These are phyloP conservation scores for Dendrobium catenatum DNA, from an alignment of 106 monocot species.

Conservation along the genomic window DNA sequence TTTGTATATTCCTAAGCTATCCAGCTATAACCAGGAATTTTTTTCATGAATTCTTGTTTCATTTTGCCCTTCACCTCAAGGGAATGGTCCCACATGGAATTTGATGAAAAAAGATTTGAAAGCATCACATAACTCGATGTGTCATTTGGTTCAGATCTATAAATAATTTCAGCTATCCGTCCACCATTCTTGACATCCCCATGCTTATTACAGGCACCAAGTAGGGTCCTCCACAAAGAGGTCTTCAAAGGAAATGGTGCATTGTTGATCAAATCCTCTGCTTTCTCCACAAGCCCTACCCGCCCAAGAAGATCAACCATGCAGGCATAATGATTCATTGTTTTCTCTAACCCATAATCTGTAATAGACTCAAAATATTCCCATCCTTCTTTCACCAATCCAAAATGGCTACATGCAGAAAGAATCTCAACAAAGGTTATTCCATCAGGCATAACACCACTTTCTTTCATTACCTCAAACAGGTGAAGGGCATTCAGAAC, in stretches of 20 bases:
- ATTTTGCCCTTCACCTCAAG: slow-evolving; percentile 22
- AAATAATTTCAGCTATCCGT: slow-evolving; percentile 12
- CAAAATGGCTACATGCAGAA: slow-evolving; percentile 32
- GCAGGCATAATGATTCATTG: slow-evolving; percentile 25
- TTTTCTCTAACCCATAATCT: slow-evolving; percentile 16
- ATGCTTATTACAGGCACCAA: slow-evolving; percentile 22
- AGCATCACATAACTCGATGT: slow-evolving; percentile 21
- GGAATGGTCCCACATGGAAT: slow-evolving; percentile 21
- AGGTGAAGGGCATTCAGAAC: slow-evolving; percentile 10
- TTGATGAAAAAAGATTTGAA: slow-evolving; percentile 22
- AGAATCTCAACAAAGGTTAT: slow-evolving; percentile 24
- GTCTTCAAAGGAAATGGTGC: slow-evolving; percentile 14
- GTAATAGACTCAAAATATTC: slow-evolving; percentile 17
- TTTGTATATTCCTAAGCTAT: slow-evolving; percentile 4
- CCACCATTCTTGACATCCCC: slow-evolving; percentile 16
- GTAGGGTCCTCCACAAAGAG: slow-evolving; percentile 21
- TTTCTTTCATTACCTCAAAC: slow-evolving; percentile 16
- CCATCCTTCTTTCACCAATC: slow-evolving; percentile 26
- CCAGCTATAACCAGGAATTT: slow-evolving; percentile 27
- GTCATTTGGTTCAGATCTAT: slow-evolving; percentile 15
- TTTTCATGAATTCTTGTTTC: slow-evolving; percentile 7
- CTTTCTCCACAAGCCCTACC: slow-evolving; percentile 20
- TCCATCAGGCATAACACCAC: slow-evolving; percentile 13
- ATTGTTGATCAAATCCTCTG: slow-evolving; percentile 19
- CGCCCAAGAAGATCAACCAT: slow-evolving; percentile 30